Evolutionary conservation across 2,329 filamentous ascomycete species (phyloP).

Genomic region (Cladorrhinum sp.): DNA sequence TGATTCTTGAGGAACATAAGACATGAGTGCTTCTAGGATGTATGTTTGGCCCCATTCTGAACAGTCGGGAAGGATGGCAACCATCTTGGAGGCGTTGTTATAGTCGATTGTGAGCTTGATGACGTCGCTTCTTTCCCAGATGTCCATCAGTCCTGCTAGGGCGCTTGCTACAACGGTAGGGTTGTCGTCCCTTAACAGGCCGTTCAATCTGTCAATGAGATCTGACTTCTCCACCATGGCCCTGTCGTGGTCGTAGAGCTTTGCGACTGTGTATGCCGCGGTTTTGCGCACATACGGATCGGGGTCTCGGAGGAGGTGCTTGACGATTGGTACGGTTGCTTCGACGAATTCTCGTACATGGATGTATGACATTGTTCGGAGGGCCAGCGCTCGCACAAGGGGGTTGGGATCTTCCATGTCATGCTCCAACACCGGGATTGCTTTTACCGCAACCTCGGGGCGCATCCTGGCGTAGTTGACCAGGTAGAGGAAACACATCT

Average conservation of each 20-base stretch:
- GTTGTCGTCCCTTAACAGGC: constrained; percentile 89
- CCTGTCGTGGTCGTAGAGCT: constrained; percentile 95
- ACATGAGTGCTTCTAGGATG: constrained; percentile 95
- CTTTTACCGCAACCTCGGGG: constrained; percentile 89
- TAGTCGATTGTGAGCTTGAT: constrained; percentile 99
- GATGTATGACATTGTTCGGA: constrained; percentile 96
- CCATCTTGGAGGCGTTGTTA: constrained; percentile 94
- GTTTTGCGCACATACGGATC: constrained; percentile 98
- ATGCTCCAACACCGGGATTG: constrained; percentile 79
- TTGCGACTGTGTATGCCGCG: constrained; percentile 92
- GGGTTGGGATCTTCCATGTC: constrained; percentile 95
- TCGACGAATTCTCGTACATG: constrained; percentile 96
- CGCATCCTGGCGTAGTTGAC: constrained; percentile 97
- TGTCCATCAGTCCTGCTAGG: constrained; percentile 87
- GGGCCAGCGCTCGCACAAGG: constrained; percentile 82
- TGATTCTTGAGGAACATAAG: constrained; percentile 90
- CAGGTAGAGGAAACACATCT: constrained; percentile 98
- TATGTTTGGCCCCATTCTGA: constrained; percentile 99
- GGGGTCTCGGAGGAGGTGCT: constrained; percentile 74
- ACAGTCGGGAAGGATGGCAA: constrained; percentile 92
- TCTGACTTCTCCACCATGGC: constrained; percentile 86
- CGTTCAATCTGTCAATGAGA: constrained; percentile 86
- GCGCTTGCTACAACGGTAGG: constrained; percentile 96
- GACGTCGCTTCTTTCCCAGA: constrained; percentile 95
- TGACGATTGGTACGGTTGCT: constrained; percentile 80